Percentiles rank a stretch among this genome's conserved stretches.
Evolutionary conservation across 1,284 basidiomycete species (phyloP).

Genomic region (Phylloporus gajari): DNA sequence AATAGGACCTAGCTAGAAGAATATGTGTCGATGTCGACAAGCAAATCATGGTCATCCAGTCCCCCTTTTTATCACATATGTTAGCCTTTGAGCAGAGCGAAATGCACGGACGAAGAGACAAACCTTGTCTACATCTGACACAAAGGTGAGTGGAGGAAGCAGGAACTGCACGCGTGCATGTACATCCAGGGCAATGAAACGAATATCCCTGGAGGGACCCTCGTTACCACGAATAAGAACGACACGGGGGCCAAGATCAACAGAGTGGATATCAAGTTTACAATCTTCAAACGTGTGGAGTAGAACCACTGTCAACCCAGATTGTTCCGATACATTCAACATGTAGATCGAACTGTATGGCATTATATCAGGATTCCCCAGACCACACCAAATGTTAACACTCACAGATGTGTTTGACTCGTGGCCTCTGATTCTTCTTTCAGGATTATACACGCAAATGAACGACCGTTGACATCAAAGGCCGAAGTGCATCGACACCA

Average conservation of each 20-base stretch:
- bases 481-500: constrained; percentile 28
- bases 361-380: neutral
- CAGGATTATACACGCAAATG: constrained; percentile 23
- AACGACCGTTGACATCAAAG: constrained; percentile 26
- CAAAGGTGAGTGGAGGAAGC: constrained; percentile 9
- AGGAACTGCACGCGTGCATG: constrained; percentile 11
- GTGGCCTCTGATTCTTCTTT: neutral
- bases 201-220: neutral
- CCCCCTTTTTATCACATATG: neutral
- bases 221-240: constrained; percentile 14
- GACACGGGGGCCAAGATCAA: constrained; percentile 29
- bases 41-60: no score
- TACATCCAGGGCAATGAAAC: constrained; percentile 28
- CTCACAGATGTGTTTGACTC: constrained; percentile 15
- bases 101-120: neutral
- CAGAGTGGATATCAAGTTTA: neutral
- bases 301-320: constrained; percentile 20
- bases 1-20: neutral
- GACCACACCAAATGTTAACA: neutral
- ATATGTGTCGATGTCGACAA: neutral
- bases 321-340: constrained; percentile 10
- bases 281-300: constrained; percentile 19
- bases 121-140: no score
- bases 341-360: constrained; percentile 26
- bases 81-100: neutral